A percentile compares a stretch with the other conserved stretches of the same genome.
Evolutionary conservation across 176 grass and related monocot genomes (phyloP).

Genomic region (Rhynchospora pubera): DNA sequence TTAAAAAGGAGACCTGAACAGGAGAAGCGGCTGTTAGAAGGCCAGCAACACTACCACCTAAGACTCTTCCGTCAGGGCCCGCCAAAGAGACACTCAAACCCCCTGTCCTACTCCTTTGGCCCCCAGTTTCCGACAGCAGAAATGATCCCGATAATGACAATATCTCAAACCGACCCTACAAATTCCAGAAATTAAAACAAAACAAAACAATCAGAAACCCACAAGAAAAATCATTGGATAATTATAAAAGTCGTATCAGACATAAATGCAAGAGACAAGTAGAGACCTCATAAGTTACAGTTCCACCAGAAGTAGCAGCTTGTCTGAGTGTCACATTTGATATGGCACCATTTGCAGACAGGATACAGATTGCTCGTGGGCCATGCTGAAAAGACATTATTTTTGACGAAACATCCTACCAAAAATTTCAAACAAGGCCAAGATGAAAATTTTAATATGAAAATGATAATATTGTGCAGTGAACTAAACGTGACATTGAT

Average conservation of each 20-base stretch:
- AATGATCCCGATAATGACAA: conserved; percentile 84
- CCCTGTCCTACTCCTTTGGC: conserved; percentile 75
- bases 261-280: conserved; percentile 8
- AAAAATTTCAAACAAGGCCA: conserved; percentile 13
- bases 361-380: conserved; percentile 69
- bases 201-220: not conserved
- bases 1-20: conserved; percentile 52
- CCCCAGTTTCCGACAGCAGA: conserved; percentile 57
- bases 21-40: conserved; percentile 89
- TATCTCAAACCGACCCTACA: conserved; percentile 90
- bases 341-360: conserved; percentile 95
- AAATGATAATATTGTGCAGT: not conserved
- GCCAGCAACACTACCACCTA: conserved; percentile 88
- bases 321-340: conserved; percentile 95
- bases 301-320: conserved; percentile 92
- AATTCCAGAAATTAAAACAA: not conserved
- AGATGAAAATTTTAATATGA: not conserved
- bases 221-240: not conserved
- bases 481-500: conserved; percentile 16
- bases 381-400: conserved; percentile 96
- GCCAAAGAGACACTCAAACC: conserved; percentile 89
- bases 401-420: conserved; percentile 86
- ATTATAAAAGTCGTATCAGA: not conserved
- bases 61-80: conserved; percentile 76
- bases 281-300: conserved; percentile 96